phyloP scores from a whole-genome alignment of 1,284 basidiomycete species.

The Xerocomus cyaneibrunnescens region DNA sequence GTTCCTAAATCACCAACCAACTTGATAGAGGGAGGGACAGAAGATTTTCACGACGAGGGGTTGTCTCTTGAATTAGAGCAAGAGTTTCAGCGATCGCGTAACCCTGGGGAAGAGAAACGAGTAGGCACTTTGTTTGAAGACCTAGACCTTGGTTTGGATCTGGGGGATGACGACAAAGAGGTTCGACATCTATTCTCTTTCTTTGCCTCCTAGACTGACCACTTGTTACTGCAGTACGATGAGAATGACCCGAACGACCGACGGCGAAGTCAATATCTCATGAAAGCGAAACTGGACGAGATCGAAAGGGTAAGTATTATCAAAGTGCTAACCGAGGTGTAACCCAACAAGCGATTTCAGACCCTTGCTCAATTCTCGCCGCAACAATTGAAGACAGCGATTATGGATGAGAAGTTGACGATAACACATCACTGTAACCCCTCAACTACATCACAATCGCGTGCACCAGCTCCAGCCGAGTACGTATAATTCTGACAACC shows the following conservation, averaged over 20 bases:
- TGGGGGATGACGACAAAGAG: conserved; percentile 38
- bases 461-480: conserved; percentile 9
- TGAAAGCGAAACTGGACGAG: conserved; percentile 70
- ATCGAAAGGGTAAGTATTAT: conserved; percentile 59
- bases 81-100: conserved; percentile 41
- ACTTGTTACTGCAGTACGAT: conserved; percentile 48
- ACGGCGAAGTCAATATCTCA: conserved; percentile 65
- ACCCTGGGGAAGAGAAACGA: conserved; percentile 56
- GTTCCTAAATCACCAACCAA: conserved; percentile 32
- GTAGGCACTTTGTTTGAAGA: conserved; percentile 70
- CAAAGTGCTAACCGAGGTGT: background rate
- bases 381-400: conserved; percentile 49
- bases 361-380: conserved; percentile 71
- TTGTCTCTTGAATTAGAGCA: conserved; percentile 31
- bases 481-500: conserved; percentile 19
- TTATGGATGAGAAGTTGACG: conserved; percentile 42
- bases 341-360: conserved; percentile 36
- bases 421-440: conserved; percentile 17
- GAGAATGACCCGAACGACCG: conserved; percentile 67
- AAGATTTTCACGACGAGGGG: conserved; percentile 25
- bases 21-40: conserved; percentile 15
- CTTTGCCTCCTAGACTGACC: conserved; percentile 12
- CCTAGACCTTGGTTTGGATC: conserved; percentile 64
- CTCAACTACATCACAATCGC: conserved; percentile 28
- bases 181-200: conserved; percentile 10